phyloP scores from a whole-genome alignment of 148 eudicot genomes.

The Bassia scoparia region DNA sequence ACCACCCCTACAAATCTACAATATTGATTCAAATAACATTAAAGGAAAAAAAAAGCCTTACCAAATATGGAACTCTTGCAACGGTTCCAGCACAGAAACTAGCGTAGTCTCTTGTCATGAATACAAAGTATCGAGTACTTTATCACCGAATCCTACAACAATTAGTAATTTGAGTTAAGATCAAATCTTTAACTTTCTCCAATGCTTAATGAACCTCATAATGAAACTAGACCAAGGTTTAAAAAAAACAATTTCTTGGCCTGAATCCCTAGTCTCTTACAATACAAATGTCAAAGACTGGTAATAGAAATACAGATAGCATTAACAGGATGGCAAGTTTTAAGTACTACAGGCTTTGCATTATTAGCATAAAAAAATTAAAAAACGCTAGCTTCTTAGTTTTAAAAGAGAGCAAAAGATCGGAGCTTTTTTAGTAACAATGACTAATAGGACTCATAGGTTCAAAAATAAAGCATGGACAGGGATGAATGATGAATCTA shows the following conservation, averaged over 20 bases:
- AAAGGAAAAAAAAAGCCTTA: slow-evolving; percentile 37
- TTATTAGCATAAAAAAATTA: not conserved
- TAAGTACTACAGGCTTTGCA: not conserved
- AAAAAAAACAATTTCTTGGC: not conserved
- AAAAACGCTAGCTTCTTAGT: not conserved
- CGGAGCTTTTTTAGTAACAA: not conserved
- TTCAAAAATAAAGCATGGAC: not conserved
- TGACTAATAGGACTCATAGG: not conserved
- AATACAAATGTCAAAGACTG: not conserved
- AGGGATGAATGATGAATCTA: too few relatives aligned
- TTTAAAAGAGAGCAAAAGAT: not conserved
- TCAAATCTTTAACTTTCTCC: not conserved
- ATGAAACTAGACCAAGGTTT: not conserved
- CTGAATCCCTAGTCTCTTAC: not conserved
- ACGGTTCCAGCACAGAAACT: slow-evolving; percentile 95
- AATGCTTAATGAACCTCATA: slow-evolving; percentile 7
- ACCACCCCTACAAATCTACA: not conserved
- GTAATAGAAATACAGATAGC: not conserved
- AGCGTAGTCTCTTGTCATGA: slow-evolving; percentile 75
- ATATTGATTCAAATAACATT: slow-evolving; percentile 1
- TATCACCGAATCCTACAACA: slow-evolving; percentile 82
- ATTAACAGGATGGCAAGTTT: not conserved
- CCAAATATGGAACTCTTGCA: slow-evolving; percentile 98
- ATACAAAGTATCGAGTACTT: slow-evolving; percentile 89
- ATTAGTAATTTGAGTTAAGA: slow-evolving; percentile 20